Percentiles rank a stretch among this genome's conserved stretches.
These are phyloP conservation scores for Somion occarium DNA, from an alignment of 1,284 basidiomycete species.

Conservation along the genomic window DNA sequence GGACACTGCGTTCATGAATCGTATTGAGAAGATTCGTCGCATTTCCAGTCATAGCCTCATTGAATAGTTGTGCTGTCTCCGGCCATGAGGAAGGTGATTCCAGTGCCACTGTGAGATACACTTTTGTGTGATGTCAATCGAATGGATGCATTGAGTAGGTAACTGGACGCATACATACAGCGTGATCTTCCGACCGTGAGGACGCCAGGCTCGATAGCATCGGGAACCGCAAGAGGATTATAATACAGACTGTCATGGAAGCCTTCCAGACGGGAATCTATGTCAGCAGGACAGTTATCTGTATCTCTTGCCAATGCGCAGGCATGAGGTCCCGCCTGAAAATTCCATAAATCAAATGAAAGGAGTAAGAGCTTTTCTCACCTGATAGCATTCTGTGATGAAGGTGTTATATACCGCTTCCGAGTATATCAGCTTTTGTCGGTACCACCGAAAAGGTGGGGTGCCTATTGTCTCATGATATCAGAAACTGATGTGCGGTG, in stretches of 20 bases:
- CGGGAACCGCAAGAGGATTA: constrained; percentile 22
- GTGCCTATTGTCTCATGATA: constrained; percentile 17
- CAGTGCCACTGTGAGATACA: constrained; percentile 17
- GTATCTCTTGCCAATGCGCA: constrained; percentile 1
- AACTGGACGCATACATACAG: too few species aligned
- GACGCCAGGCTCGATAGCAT: constrained; percentile 25
- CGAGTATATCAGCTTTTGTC: constrained; percentile 25
- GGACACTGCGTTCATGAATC: background rate
- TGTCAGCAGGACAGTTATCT: background rate
- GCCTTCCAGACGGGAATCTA: constrained; percentile 1
- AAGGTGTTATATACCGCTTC: constrained; percentile 31
- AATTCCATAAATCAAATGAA: background rate
- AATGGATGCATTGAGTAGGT: too few species aligned
- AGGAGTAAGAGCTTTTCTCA: constrained; percentile 15
- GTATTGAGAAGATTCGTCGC: constrained; percentile 17
- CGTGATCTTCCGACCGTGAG: constrained; percentile 31
- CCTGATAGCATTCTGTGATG: constrained; percentile 30
- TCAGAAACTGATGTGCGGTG: too few species aligned
- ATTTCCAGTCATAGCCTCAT: constrained; percentile 23
- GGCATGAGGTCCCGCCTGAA: background rate
- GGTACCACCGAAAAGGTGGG: constrained; percentile 31
- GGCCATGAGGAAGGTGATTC: constrained; percentile 19
- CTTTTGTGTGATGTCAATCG: constrained; percentile 8
- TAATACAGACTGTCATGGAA: constrained; percentile 3
- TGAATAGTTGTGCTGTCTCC: constrained; percentile 10